Base-by-base conservation (phyloP, 2,329 filamentous ascomycete species). In the Aureobasidium sp. region DNA sequence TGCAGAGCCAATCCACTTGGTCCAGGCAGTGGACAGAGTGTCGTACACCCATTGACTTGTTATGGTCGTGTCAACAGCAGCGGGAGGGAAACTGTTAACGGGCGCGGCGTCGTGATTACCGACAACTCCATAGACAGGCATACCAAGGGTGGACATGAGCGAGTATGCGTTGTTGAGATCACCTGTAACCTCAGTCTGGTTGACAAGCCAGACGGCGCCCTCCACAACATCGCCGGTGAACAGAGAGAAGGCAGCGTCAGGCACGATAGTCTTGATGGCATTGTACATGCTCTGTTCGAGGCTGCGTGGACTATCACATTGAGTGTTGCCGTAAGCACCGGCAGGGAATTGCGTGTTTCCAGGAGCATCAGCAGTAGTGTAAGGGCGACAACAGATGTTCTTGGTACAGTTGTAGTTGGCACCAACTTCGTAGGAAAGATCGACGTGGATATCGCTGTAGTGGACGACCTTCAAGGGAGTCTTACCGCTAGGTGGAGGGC, bases 181-280 rank as follows among this genome's bases (percentile, higher is more conserved):
- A 29, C 64, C 45, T 1, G 72, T 67, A 1, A 72, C 73, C 49
- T 73, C 70, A 2, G 67, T 62, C 29, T 73, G 62, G 44, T 69
- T 71, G 3, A 73, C 70, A 13, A 71, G 64, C 75, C 75, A 77
- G 9, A 76, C 68, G 41, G 74, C 74, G 47, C 83, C 80, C 61
- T 83, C 80, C 10, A 84, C 74, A 32, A 85, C 76, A 63, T 85
- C 83, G 6, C 83, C 83, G 0, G 83, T 85, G 70, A 84, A 85
- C 53, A 85, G 75, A n/a, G 77, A 73, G 63, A 85, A 83, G 1
- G 76, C 75, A 0, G 80, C 77, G 62, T 82, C 73, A 1, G 68
- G 67, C 25, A 65, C 67, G 16, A 81, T 64, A 8, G 72, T 64
- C 49, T 73, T 64, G 57, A 78, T 75, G 14, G 75, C 75, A 13